phyloP scores from a whole-genome alignment of 805 yeast genomes.

The Candida namnaoensis region DNA sequence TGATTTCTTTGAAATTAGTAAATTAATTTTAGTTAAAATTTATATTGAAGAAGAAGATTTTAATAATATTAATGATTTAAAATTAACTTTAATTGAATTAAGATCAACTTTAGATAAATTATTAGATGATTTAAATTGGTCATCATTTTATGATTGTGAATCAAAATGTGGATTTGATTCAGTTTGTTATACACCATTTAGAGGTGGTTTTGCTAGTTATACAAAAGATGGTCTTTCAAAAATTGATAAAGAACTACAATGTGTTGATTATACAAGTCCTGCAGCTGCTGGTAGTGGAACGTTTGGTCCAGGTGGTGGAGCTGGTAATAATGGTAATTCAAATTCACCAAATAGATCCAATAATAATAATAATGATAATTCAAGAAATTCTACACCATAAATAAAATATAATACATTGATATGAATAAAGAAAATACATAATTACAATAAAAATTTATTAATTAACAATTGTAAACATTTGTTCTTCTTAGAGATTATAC shows the following conservation, averaged over 20 bases:
- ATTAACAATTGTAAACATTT: too few species aligned
- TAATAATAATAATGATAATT: too few species aligned
- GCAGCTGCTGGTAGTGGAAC: background rate
- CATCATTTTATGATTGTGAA: conserved; percentile 32
- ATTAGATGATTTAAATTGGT: conserved; percentile 29
- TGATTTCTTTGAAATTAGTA: conserved; percentile 24
- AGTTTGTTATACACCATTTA: conserved; percentile 48
- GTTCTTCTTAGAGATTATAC: too few species aligned
- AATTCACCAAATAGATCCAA: too few species aligned
- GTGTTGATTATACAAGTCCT: background rate
- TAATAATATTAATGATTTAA: conserved; percentile 10
- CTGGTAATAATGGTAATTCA: too few species aligned
- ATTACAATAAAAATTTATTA: too few species aligned
- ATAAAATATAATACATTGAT: too few species aligned
- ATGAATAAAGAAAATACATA: too few species aligned
- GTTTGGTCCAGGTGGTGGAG: too few species aligned
- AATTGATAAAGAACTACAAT: too few species aligned
- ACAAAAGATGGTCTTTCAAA: background rate
- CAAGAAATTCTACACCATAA: too few species aligned
- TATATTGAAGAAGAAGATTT: conserved; percentile 8
- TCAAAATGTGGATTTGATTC: conserved; percentile 35
- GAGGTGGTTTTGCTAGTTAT: conserved; percentile 28
- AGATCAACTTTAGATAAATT: conserved; percentile 9
- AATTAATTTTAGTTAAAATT: conserved; percentile 14
- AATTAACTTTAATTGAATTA: background rate